Conservation (phyloP, 1,139 yeast genomes). For the Pichia inconspicua region DNA sequence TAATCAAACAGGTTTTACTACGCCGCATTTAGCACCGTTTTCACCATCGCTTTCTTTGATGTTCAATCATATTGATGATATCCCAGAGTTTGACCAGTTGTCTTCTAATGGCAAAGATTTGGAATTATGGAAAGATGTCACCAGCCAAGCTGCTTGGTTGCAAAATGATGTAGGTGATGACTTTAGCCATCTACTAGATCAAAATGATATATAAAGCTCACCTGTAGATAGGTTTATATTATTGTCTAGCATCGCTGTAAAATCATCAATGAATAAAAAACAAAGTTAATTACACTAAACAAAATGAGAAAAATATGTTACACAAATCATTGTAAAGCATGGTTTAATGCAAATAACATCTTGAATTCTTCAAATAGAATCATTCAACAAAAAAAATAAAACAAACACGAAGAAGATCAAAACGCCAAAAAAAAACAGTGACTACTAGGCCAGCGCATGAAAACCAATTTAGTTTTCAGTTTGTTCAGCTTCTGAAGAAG, state of each 20-base stretch:
- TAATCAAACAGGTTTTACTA: not conserved
- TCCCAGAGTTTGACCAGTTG: conserved; percentile 23
- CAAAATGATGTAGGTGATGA: conserved; percentile 14
- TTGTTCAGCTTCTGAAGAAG: conserved; percentile 10
- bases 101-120: conserved; percentile 38
- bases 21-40: conserved; percentile 9
- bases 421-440: not conserved
- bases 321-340: not conserved
- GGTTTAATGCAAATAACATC: conserved; percentile 4
- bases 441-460: not conserved
- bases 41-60: conserved; percentile 23
- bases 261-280: not conserved
- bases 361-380: conserved; percentile 1
- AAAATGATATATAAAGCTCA: not conserved
- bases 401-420: conserved; percentile 11
- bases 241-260: not conserved
- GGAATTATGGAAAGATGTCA: conserved; percentile 67
- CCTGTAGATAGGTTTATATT: not conserved
- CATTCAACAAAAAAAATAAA: conserved; percentile 7
- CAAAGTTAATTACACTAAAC: conserved; percentile 11
- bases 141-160: conserved; percentile 70
- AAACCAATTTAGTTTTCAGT: conserved; percentile 4
- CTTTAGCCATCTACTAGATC: conserved; percentile 5
- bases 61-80: conserved; percentile 23
- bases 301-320: conserved; percentile 2